Percentiles rank a stretch among this genome's conserved stretches.
phyloP scores from a whole-genome alignment of 1,139 yeast genomes.

The Magnusiomyces tetraspermus region DNA sequence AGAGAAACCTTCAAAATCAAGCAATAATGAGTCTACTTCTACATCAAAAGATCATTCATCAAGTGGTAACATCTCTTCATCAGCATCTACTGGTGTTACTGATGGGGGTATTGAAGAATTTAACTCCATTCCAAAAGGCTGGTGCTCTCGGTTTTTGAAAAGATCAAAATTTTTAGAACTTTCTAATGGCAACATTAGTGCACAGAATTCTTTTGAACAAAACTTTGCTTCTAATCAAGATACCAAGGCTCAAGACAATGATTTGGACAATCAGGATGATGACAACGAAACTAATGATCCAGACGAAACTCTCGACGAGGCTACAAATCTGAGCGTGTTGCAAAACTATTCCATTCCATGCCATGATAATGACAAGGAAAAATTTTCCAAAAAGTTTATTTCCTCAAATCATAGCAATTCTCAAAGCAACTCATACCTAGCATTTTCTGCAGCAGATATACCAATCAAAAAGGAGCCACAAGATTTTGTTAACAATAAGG shows the following conservation, averaged over 20 bases:
- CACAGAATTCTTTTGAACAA: neutral
- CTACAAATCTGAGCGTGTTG: neutral
- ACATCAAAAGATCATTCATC: neutral
- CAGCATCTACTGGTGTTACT: neutral
- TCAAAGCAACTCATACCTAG: too few species aligned
- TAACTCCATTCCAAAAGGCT: slow-evolving; percentile 15
- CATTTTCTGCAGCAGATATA: too few species aligned
- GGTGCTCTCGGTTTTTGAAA: slow-evolving; percentile 15
- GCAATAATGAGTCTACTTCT: too few species aligned
- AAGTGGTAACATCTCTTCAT: neutral
- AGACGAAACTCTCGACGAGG: neutral
- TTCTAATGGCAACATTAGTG: neutral
- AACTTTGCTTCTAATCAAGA: neutral
- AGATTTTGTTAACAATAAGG: too few species aligned
- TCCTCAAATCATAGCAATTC: neutral
- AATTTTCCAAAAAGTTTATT: neutral
- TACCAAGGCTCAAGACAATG: too few species aligned
- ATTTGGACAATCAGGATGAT: too few species aligned
- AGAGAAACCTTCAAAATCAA: neutral
- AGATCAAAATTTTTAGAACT: slow-evolving; percentile 6
- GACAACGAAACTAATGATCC: too few species aligned
- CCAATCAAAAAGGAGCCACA: neutral
- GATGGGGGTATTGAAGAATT: slow-evolving; percentile 1
- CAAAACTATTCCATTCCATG: neutral
- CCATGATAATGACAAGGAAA: neutral